These are phyloP conservation scores for Agrocybe praecox DNA, from an alignment of 768 basidiomycete species.

Conservation along the genomic window DNA sequence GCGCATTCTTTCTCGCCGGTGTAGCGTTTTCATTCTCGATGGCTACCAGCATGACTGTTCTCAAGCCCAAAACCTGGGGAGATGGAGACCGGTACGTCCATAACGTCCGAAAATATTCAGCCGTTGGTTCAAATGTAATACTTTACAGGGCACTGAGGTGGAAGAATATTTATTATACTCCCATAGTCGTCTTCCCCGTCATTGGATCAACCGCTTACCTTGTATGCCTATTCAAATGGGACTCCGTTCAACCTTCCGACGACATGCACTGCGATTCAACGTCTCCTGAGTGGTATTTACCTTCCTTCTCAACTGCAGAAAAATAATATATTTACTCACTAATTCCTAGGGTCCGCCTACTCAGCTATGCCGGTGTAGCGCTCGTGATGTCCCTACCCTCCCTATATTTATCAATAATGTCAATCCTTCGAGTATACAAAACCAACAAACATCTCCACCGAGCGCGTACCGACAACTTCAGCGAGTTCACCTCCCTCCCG, in stretches of 20 bases:
- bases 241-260: slow-evolving; percentile 48
- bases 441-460: slow-evolving; percentile 40
- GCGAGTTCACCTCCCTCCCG: slow-evolving; percentile 9
- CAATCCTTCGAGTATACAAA: slow-evolving; percentile 36
- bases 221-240: slow-evolving; percentile 40
- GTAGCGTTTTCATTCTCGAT: slow-evolving; percentile 44
- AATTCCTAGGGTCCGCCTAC: slow-evolving; percentile 55
- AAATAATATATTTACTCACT: not conserved
- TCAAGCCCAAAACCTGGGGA: slow-evolving; percentile 45
- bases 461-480: slow-evolving; percentile 29
- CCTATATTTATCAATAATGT: slow-evolving; percentile 47
- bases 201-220: slow-evolving; percentile 44
- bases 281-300: slow-evolving; percentile 54
- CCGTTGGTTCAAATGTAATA: not conserved
- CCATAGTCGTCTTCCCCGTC: slow-evolving; percentile 52
- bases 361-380: slow-evolving; percentile 64
- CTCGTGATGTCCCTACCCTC: slow-evolving; percentile 55
- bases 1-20: slow-evolving; percentile 46
- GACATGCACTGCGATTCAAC: slow-evolving; percentile 63
- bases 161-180: slow-evolving; percentile 44
- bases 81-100: slow-evolving; percentile 31
- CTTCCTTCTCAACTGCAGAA: not conserved
- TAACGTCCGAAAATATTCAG: slow-evolving; percentile 6
- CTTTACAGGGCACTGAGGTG: slow-evolving; percentile 54
- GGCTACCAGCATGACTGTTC: slow-evolving; percentile 40